A percentile compares a stretch with the other conserved stretches of the same genome.
phyloP scores from a whole-genome alignment of 306 rosid species.

The Alnus rubra region DNA sequence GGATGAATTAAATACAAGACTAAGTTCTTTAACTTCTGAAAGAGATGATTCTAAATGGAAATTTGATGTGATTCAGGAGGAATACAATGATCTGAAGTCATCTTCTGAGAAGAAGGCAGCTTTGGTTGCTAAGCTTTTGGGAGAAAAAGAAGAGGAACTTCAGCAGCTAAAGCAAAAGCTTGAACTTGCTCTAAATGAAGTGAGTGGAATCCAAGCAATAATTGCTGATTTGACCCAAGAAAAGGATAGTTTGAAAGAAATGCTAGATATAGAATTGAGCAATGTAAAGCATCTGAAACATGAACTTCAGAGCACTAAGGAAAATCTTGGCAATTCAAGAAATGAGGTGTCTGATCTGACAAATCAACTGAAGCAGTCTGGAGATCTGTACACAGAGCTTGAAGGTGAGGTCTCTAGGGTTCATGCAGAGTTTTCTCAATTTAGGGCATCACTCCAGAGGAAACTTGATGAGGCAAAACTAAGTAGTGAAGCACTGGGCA shows the following conservation, averaged over 20 bases:
- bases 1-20: constrained; percentile 52
- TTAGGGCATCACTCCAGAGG: constrained; percentile 53
- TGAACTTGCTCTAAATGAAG: constrained; percentile 43
- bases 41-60: constrained; percentile 49
- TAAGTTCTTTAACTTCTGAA: constrained; percentile 49
- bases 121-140: constrained; percentile 54
- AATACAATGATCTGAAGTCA: constrained; percentile 53
- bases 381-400: constrained; percentile 41
- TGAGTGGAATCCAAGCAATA: constrained; percentile 35
- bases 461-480: constrained; percentile 55
- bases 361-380: constrained; percentile 47
- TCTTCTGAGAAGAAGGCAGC: constrained; percentile 58
- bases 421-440: constrained; percentile 59
- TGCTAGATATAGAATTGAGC: constrained; percentile 47
- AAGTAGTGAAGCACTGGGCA: constrained; percentile 40
- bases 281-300: constrained; percentile 47
- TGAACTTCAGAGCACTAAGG: constrained; percentile 50
- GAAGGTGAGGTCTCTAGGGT: constrained; percentile 54
- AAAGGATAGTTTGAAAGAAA: constrained; percentile 49
- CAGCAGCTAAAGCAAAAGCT: constrained; percentile 53
- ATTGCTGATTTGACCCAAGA: constrained; percentile 58
- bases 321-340: constrained; percentile 63
- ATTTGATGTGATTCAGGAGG: constrained; percentile 41
- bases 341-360: constrained; percentile 53
- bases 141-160: constrained; percentile 65